Evolutionary conservation across 2,329 filamentous ascomycete genomes (phyloP).

Genomic region (Claviceps sp.): DNA sequence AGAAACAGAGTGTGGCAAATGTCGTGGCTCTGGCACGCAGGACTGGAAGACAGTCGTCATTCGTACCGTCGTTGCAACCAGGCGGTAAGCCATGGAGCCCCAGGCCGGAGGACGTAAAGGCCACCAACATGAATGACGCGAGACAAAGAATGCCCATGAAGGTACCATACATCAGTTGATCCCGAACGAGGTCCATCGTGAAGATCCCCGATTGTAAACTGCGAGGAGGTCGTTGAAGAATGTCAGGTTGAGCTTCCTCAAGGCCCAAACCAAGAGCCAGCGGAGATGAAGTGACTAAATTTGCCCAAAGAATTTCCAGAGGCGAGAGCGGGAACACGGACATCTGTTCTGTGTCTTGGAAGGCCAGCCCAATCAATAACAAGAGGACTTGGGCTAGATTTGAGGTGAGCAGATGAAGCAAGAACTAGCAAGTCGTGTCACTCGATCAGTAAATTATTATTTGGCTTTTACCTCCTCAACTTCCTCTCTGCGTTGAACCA

Average conservation of each 20-base stretch:
- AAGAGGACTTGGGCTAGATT: slow-evolving; percentile 59
- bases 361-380: slow-evolving; percentile 54
- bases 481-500: neutral
- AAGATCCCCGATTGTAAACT: slow-evolving; percentile 47
- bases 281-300: slow-evolving; percentile 59
- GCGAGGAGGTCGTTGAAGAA: slow-evolving; percentile 53
- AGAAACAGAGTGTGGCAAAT: slow-evolving; percentile 56
- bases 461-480: neutral
- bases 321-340: slow-evolving; percentile 60
- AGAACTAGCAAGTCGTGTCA: slow-evolving; percentile 27
- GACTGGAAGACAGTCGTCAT: slow-evolving; percentile 37
- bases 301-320: slow-evolving; percentile 65
- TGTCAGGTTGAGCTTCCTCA: slow-evolving; percentile 54
- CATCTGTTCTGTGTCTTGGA: slow-evolving; percentile 44
- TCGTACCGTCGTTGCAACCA: slow-evolving; percentile 44
- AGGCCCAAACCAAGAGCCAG: slow-evolving; percentile 60
- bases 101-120: slow-evolving; percentile 34
- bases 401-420: slow-evolving; percentile 53
- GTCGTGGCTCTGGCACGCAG: slow-evolving; percentile 55
- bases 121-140: slow-evolving; percentile 44
- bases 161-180: slow-evolving; percentile 41
- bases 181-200: slow-evolving; percentile 6
- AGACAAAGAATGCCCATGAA: slow-evolving; percentile 51
- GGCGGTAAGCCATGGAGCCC: slow-evolving; percentile 35
- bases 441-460: too few relatives aligned